Conservation (phyloP, 1,139 yeast genomes). For the Yamadazyma buinensis region DNA sequence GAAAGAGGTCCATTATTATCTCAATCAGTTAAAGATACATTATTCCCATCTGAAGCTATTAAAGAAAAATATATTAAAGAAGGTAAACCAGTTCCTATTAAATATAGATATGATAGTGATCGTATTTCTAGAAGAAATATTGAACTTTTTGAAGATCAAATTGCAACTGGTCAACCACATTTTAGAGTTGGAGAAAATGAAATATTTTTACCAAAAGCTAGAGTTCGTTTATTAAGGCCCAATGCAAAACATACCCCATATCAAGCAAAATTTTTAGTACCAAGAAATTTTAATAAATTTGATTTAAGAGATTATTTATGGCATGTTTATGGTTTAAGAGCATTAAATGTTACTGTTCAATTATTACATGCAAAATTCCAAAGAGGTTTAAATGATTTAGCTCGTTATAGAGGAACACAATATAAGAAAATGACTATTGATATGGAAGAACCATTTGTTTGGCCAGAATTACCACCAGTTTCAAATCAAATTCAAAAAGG, state of each 20-base stretch:
- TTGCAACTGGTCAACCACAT: slow-evolving; percentile 69
- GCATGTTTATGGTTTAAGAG: slow-evolving; percentile 84
- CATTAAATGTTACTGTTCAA: slow-evolving; percentile 82
- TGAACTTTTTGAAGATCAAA: slow-evolving; percentile 48
- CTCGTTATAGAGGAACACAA: slow-evolving; percentile 77
- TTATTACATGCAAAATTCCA: slow-evolving; percentile 69
- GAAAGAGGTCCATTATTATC: slow-evolving; percentile 39
- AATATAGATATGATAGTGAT: slow-evolving; percentile 33
- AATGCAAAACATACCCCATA: slow-evolving; percentile 93
- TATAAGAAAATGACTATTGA: slow-evolving; percentile 93
- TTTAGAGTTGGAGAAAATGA: slow-evolving; percentile 73
- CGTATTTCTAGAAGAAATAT: slow-evolving; percentile 37
- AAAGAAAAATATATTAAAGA: slow-evolving; percentile 30
- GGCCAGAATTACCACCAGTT: slow-evolving; percentile 67
- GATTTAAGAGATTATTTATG: slow-evolving; percentile 89
- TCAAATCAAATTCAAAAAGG: slow-evolving; percentile 21
- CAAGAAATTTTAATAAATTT: slow-evolving; percentile 83
- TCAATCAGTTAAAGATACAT: slow-evolving; percentile 36
- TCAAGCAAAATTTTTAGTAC: slow-evolving; percentile 92
- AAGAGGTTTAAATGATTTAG: slow-evolving; percentile 58
- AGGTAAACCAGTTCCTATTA: slow-evolving; percentile 44
- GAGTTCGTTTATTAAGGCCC: slow-evolving; percentile 75
- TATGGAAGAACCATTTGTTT: slow-evolving; percentile 87
- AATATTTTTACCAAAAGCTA: slow-evolving; percentile 79
- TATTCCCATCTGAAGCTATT: slow-evolving; percentile 40